These are phyloP conservation scores for Entelexis sorbosivorans DNA, from an alignment of 1,139 yeast species.

Conservation along the genomic window DNA sequence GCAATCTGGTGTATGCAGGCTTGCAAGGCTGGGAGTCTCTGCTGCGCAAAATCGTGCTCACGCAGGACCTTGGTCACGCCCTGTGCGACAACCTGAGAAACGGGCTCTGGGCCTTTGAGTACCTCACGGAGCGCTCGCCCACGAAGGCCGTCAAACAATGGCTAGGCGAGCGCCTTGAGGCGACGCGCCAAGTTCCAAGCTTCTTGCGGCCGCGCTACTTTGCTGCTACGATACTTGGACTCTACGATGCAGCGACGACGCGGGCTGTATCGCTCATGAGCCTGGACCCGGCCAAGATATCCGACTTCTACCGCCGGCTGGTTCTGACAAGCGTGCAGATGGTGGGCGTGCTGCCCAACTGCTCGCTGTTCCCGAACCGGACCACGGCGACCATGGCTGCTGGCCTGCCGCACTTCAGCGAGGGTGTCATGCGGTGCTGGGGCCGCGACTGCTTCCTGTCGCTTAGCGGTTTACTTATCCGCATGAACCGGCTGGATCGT, in stretches of 20 bases:
- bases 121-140: conserved; percentile 44
- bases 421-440: conserved; percentile 94
- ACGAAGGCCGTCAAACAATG: conserved; percentile 44
- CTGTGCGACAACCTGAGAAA: conserved; percentile 66
- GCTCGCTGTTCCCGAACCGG: conserved; percentile 60
- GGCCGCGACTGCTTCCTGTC: conserved; percentile 93
- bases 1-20: conserved; percentile 74
- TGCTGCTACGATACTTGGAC: conserved; percentile 64
- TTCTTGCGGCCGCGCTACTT: conserved; percentile 80
- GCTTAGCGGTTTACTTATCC: conserved; percentile 65
- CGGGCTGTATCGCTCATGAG: conserved; percentile 49
- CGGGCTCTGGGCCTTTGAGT: conserved; percentile 87
- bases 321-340: conserved; percentile 80
- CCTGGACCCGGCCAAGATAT: conserved; percentile 41
- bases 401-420: conserved; percentile 88
- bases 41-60: conserved; percentile 48
- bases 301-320: conserved; percentile 65
- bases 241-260: conserved; percentile 68
- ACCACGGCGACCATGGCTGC: conserved; percentile 78
- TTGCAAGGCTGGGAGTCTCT: conserved; percentile 85
- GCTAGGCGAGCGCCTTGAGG: conserved; percentile 55
- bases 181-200: conserved; percentile 43
- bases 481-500: conserved; percentile 66
- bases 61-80: conserved; percentile 75
- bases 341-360: conserved; percentile 63